These are phyloP conservation scores for Delitschia confertaspora DNA, from an alignment of 495 filamentous ascomycete genomes.

Conservation along the genomic window DNA sequence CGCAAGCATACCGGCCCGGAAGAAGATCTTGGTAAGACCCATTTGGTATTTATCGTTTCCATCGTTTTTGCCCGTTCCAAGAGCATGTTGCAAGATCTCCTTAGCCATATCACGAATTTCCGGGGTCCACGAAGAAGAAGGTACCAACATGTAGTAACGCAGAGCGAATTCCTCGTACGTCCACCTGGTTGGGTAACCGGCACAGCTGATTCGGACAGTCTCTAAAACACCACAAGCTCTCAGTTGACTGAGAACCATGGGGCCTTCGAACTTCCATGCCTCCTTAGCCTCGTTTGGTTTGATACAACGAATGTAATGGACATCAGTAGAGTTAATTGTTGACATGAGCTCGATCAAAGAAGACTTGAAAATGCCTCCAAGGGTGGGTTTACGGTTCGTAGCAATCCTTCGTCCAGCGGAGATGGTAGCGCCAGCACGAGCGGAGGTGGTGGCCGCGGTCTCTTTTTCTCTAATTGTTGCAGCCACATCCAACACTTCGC, in stretches of 20 bases:
- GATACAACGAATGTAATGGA: slow-evolving; percentile 99
- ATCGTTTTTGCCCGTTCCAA: slow-evolving; percentile 65
- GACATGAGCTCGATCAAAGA: slow-evolving; percentile 96
- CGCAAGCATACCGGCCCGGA: slow-evolving; percentile 96
- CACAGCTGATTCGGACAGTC: slow-evolving; percentile 95
- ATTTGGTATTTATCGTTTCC: slow-evolving; percentile 93
- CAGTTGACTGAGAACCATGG: slow-evolving; percentile 96
- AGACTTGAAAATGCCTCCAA: slow-evolving; percentile 97
- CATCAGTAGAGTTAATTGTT: slow-evolving; percentile 95
- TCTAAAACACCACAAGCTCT: slow-evolving; percentile 98
- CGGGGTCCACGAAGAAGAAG: slow-evolving; percentile 80
- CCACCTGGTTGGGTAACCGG: slow-evolving; percentile 96
- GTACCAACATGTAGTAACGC: slow-evolving; percentile 97
- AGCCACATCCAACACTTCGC: slow-evolving; percentile 74
- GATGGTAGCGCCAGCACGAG: slow-evolving; percentile 48
- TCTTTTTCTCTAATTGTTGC: slow-evolving; percentile 86
- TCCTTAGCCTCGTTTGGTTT: slow-evolving; percentile 98
- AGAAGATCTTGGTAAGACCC: slow-evolving; percentile 97
- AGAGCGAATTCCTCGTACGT: slow-evolving; percentile 98
- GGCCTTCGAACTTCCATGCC: slow-evolving; percentile 96
- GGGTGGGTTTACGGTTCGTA: slow-evolving; percentile 89
- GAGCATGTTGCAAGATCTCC: slow-evolving; percentile 80
- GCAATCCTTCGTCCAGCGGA: slow-evolving; percentile 73
- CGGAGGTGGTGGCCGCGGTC: slow-evolving; percentile 55
- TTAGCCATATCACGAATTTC: slow-evolving; percentile 92